These are phyloP conservation scores for Dalbergia oliveri DNA, from an alignment of 306 rosid species.

Conservation along the genomic window DNA sequence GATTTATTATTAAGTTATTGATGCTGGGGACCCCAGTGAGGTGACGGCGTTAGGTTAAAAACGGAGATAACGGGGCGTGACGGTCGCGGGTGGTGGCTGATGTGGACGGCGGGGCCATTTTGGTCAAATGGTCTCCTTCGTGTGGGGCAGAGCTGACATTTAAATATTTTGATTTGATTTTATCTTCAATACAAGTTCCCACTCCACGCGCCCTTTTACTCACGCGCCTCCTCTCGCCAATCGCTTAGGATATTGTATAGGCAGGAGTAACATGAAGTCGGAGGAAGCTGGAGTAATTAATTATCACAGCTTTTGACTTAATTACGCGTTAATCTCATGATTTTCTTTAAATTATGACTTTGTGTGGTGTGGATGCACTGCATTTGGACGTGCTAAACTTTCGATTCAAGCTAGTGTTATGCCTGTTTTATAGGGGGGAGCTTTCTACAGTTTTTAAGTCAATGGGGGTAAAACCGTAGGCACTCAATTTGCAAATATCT, in stretches of 20 bases:
- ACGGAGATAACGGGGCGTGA: neutral
- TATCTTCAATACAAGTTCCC: neutral
- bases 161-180: slow-evolving; percentile 16
- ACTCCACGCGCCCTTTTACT: slow-evolving; percentile 15
- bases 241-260: too few relatives aligned
- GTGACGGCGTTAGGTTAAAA: slow-evolving; percentile 35
- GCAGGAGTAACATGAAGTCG: neutral
- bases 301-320: slow-evolving; percentile 41
- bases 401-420: neutral
- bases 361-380: slow-evolving; percentile 18
- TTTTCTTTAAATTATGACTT: slow-evolving; percentile 19
- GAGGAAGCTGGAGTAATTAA: neutral
- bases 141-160: slow-evolving; percentile 52
- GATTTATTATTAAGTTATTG: neutral
- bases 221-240: slow-evolving; percentile 19
- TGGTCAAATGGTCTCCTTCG: slow-evolving; percentile 49
- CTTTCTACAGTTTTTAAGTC: neutral
- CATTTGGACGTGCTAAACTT: slow-evolving; percentile 3
- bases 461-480: neutral
- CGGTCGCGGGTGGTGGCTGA: slow-evolving; percentile 40
- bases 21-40: neutral
- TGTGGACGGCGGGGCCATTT: slow-evolving; percentile 56
- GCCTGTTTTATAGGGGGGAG: neutral
- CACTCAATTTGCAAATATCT: neutral
- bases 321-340: slow-evolving; percentile 28